These are phyloP conservation scores for Areca catechu DNA, from an alignment of 176 grass and related monocot species.

Conservation along the genomic window DNA sequence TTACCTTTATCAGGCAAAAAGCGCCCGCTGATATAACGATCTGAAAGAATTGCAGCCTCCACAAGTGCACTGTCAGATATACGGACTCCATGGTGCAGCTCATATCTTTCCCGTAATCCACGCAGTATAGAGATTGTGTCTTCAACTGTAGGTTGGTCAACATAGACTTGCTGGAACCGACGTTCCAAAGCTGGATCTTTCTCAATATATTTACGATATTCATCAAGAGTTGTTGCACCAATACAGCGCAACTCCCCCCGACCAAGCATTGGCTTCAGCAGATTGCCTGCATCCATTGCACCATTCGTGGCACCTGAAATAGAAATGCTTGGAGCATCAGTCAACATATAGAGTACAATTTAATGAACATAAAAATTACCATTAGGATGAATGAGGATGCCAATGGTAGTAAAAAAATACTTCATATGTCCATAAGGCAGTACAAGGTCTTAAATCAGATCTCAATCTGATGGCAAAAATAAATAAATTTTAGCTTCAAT, in stretches of 20 bases:
- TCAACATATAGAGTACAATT: too few species aligned
- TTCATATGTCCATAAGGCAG: too few species aligned
- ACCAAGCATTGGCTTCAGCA: conserved; percentile 96
- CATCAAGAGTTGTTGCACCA: conserved; percentile 93
- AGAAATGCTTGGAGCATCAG: background rate
- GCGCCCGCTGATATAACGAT: conserved; percentile 92
- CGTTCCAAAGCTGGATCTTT: conserved; percentile 95
- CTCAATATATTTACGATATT: conserved; percentile 98
- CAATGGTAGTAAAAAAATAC: too few species aligned
- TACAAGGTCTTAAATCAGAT: too few species aligned
- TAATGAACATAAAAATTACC: too few species aligned
- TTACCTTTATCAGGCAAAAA: conserved; percentile 99
- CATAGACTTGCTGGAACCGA: conserved; percentile 98
- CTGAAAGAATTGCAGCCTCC: conserved; percentile 73
- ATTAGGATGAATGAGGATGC: too few species aligned
- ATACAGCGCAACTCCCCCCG: conserved; percentile 94
- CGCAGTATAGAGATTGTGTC: conserved; percentile 96
- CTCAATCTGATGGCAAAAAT: too few species aligned
- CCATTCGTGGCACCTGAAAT: conserved; percentile 86
- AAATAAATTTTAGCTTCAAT: too few species aligned
- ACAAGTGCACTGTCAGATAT: conserved; percentile 96
- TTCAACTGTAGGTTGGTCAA: conserved; percentile 90
- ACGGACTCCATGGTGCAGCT: conserved; percentile 91
- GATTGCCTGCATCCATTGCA: conserved; percentile 97
- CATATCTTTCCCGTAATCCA: conserved; percentile 85